phyloP scores from a whole-genome alignment of 106 monocot genomes.

The Dioscorea zingiberensis region DNA sequence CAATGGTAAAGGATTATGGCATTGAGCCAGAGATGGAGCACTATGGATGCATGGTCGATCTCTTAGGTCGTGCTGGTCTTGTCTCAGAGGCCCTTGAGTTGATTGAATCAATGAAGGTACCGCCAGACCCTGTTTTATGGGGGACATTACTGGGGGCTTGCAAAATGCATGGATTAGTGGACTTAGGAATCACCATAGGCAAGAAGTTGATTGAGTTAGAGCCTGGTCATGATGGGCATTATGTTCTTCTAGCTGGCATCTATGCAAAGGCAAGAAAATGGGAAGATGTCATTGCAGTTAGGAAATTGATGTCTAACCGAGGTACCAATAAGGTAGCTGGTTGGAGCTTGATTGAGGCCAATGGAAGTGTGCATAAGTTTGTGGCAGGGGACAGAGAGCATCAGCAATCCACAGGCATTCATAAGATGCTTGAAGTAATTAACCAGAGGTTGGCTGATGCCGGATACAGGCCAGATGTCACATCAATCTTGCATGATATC shows the following conservation, averaged over 20 bases:
- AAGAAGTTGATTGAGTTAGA: constrained; percentile 5
- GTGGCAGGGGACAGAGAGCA: constrained; percentile 11
- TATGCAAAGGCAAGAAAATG: constrained; percentile 9
- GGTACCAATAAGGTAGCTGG: constrained; percentile 5
- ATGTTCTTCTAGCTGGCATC: constrained; percentile 8
- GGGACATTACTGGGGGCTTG: constrained; percentile 7
- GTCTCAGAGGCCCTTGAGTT: constrained; percentile 9
- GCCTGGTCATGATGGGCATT: constrained; percentile 7
- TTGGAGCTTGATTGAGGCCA: constrained; percentile 9
- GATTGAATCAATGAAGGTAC: background rate
- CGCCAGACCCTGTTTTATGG: constrained; percentile 7
- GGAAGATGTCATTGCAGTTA: constrained; percentile 5
- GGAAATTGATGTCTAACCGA: constrained; percentile 1
- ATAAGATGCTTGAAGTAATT: constrained; percentile 5
- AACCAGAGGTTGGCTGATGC: background rate
- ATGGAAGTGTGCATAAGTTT: constrained; percentile 6
- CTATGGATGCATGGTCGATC: constrained; percentile 12
- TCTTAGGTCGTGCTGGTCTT: constrained; percentile 5
- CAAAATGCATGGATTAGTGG: constrained; percentile 7
- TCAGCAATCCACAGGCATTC: background rate
- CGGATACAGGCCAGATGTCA: constrained; percentile 5
- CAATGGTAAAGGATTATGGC: constrained; percentile 5
- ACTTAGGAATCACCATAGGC: constrained; percentile 4
- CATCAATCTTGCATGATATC: constrained; percentile 4
- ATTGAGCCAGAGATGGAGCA: constrained; percentile 13